Evolutionary conservation across 305 asterid genomes (phyloP), one percentile per base, ranked within the genome.

Genomic region (Solanum hybrid): DNA sequence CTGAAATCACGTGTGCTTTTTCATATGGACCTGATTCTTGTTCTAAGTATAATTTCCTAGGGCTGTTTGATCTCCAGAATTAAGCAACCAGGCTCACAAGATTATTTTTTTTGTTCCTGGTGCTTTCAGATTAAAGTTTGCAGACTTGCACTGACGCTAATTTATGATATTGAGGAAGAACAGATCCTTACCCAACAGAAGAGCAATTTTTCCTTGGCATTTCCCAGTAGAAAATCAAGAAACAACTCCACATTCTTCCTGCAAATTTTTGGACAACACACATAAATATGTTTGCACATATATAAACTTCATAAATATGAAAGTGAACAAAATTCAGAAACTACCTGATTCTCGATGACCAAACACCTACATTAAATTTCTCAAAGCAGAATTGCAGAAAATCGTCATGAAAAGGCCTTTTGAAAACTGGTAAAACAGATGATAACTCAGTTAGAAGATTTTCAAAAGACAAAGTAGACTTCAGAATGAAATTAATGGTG

Each of bases 281-380:
- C 77, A 88, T 37, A 34, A 4, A 73, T 83, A 32, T 29, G 77
- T 27, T 78, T 41, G 22, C 26, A 84, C 20, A 45, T 84, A 29
- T 29, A 29, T 29, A 6, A 84, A 84, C 88, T 84, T 45, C 76
- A 22, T n/a, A 57, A 17, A 88, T 75, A 39, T 88, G 9, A 29
- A 31, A 83, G 29, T 45, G 61, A 70, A 38, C 37, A 73, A 87
- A 87, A 51, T 36, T 68, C 45, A 80, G 76, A 87, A 33, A 88
- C 12, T 95, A 97, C 99, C 92, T 94, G 89, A 94, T 92, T 92
- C 97, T 94, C 78, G 99, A 97, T 57, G 99, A 90, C 99, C 99
- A 97, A 70, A 97, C 90, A 33, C 99, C 98, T 36, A 97, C 99
- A 90, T 90, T 92, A 91, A 96, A 97, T 90, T 87, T 93, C 93